Percentiles rank a stretch among this genome's conserved stretches.
Evolutionary conservation across 2,329 filamentous ascomycete genomes (phyloP).

Genomic region (Pseudogymnoascus sp.): DNA sequence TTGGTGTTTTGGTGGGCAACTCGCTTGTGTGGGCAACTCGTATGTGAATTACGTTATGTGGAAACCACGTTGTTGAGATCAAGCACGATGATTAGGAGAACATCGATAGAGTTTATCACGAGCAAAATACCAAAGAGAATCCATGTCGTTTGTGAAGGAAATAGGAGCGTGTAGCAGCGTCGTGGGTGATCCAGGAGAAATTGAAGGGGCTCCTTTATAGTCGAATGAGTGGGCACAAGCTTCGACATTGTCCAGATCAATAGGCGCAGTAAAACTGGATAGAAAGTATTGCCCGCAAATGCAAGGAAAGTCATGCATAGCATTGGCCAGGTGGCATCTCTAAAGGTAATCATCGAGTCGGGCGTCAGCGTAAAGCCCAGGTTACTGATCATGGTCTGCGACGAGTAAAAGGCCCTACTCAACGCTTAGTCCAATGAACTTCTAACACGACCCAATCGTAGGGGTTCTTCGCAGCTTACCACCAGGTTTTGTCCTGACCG

Average conservation of each 20-base stretch:
- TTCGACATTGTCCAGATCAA: slow-evolving; percentile 78
- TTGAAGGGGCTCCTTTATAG: slow-evolving; percentile 79
- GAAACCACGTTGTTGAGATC: slow-evolving; percentile 54
- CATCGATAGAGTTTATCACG: slow-evolving; percentile 72
- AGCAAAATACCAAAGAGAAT: slow-evolving; percentile 87
- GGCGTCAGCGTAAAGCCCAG: slow-evolving; percentile 88
- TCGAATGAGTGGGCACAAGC: slow-evolving; percentile 55
- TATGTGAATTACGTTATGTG: no score
- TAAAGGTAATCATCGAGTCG: slow-evolving; percentile 89
- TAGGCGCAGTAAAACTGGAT: slow-evolving; percentile 88
- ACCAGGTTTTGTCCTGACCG: slow-evolving; percentile 70
- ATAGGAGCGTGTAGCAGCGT: slow-evolving; percentile 91
- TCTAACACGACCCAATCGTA: slow-evolving; percentile 39
- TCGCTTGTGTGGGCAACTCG: no score
- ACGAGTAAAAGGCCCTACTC: not conserved
- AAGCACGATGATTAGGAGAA: slow-evolving; percentile 86
- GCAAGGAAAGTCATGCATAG: slow-evolving; percentile 78
- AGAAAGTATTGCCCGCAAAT: slow-evolving; percentile 90
- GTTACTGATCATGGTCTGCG: slow-evolving; percentile 58
- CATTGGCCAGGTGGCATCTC: slow-evolving; percentile 66
- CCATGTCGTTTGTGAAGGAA: slow-evolving; percentile 86
- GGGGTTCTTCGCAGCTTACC: slow-evolving; percentile 83
- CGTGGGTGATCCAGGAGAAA: slow-evolving; percentile 93
- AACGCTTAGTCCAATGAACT: not conserved
- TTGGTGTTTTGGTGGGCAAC: no score